Evolutionary conservation across 2,329 filamentous ascomycete genomes (phyloP).

Genomic region (Didymella segeticola): DNA sequence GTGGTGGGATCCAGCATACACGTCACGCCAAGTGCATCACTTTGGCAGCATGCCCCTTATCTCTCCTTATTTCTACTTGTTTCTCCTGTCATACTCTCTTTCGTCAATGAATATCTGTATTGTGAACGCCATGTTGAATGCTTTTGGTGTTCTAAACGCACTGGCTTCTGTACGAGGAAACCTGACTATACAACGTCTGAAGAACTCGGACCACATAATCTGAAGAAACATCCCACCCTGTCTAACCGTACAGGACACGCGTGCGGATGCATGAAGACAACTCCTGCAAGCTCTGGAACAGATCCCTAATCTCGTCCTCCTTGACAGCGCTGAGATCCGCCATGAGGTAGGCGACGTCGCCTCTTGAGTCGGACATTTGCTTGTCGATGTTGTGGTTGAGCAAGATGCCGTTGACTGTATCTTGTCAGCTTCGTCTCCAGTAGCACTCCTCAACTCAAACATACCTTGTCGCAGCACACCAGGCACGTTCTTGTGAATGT

Average conservation of each 20-base stretch:
- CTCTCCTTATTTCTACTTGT: too few relatives aligned
- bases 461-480: constrained; percentile 86
- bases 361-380: constrained; percentile 95
- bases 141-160: constrained; percentile 25
- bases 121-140: constrained; percentile 49
- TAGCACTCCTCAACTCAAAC: background rate
- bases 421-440: constrained; percentile 14
- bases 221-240: too few relatives aligned
- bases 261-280: constrained; percentile 67
- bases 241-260: constrained; percentile 52
- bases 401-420: constrained; percentile 86
- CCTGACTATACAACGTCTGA: constrained; percentile 47
- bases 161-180: constrained; percentile 4
- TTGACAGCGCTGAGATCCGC: constrained; percentile 92
- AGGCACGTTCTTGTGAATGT: constrained; percentile 95
- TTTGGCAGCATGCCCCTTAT: constrained; percentile 1
- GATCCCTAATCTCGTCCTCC: constrained; percentile 79
- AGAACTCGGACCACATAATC: background rate
- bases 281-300: constrained; percentile 82
- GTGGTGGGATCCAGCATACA: background rate
- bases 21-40: background rate
- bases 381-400: constrained; percentile 98
- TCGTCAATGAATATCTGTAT: background rate
- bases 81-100: too few relatives aligned
- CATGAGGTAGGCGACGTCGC: constrained; percentile 96